Base-by-base conservation (phyloP, 495 filamentous ascomycete genomes). In the Trichodelitschia bisporula region DNA sequence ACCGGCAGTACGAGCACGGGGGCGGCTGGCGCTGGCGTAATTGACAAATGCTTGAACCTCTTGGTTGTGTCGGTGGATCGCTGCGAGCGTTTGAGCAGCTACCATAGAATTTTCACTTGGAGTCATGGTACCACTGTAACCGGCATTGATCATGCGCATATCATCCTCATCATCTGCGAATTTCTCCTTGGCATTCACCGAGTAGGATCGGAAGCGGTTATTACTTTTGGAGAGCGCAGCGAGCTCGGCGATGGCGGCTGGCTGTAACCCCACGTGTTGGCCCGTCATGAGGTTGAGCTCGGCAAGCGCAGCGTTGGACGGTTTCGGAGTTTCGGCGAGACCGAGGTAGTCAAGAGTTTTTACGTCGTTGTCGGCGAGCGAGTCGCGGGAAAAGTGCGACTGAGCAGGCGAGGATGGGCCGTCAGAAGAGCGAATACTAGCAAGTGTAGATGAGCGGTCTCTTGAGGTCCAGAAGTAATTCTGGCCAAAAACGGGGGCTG, bases 171-270 rank as follows among this genome's bases (percentile, higher is more conserved):
- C 82, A 43, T 76, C 72, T 0, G 76, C 86, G 43, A 95, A 95
- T 51, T 89, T 92, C 47, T 93, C 86, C 49, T 89, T 93, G 24
- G 89, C 86, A 50, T 97, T 95, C 28, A 97, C 86, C 14, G 86
- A 97, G 48, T 92, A 95, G 18, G 86, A 97, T 12, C 86, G 69
- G 52, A 93, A 80, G 27, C 86, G 65, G 49, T 75, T 95, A 32
- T 74, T 62, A 36, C 69, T 79, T 48, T 73, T 77, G 38, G 68
- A 70, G 41, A 77, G 66, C 31, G 64, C 61, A 28, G 67, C 68
- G 42, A 86, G 55, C 36, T 77, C 77, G 28, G 75, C 75, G n/a
- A 90, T 55, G 40, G 80, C 72, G 3, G 30, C 26, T 4, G 76
- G 74, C 29, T 64, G 67, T 19, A 71, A 48, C 18, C 32, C 37